Evolutionary conservation across 1,284 basidiomycete species (phyloP).

Genomic region (Gymnopus androsaceus): DNA sequence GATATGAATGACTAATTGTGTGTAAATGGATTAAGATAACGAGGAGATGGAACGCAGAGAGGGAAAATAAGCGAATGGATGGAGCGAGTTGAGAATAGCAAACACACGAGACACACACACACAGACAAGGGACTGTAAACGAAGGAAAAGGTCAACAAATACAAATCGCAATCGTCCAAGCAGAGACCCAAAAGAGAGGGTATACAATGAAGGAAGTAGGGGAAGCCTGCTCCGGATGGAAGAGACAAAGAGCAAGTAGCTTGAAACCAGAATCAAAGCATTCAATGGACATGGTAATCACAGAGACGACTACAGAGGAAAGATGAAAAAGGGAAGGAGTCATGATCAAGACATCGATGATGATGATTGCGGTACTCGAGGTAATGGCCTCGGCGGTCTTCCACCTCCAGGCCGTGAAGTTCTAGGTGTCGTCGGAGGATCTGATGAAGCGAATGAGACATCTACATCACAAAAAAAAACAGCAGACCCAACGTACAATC

Average conservation of each 20-base stretch:
- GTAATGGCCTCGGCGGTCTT: constrained; percentile 6
- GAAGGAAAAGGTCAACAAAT: neutral
- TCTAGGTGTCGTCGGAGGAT: neutral
- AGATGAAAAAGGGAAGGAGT: neutral
- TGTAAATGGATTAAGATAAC: too few relatives aligned
- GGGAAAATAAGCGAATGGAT: too few relatives aligned
- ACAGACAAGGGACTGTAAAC: neutral
- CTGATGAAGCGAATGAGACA: neutral
- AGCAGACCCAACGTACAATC: neutral
- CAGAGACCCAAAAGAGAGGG: neutral
- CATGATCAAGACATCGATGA: neutral
- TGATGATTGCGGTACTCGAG: constrained; percentile 2
- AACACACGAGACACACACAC: neutral
- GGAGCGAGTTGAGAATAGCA: too few relatives aligned
- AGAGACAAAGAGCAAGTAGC: neutral
- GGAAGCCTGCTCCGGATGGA: neutral
- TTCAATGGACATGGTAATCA: too few relatives aligned
- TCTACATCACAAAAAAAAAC: neutral
- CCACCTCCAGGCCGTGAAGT: neutral
- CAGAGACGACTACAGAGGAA: neutral
- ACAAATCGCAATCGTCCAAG: neutral
- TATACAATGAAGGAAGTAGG: neutral
- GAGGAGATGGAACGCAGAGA: too few relatives aligned
- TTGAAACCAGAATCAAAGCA: neutral
- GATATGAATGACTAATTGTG: too few relatives aligned